Conservation (phyloP, 768 basidiomycete genomes). For the Dentipellis sp. region DNA sequence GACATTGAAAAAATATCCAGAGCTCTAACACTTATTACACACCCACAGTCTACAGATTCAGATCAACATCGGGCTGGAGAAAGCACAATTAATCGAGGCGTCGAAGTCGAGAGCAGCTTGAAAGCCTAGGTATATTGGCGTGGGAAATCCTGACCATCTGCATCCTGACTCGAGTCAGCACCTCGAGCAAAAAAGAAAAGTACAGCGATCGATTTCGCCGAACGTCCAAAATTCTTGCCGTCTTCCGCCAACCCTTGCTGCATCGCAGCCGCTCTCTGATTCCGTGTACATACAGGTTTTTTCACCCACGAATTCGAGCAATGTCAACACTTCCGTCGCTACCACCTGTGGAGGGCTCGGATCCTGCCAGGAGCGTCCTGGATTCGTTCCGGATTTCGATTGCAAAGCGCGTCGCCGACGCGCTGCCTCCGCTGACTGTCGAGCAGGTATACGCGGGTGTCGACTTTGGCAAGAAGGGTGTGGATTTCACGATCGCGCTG, state of each 20-base stretch:
- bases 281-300: not conserved
- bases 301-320: not conserved
- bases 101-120: too few species aligned
- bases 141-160: too few species aligned
- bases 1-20: too few species aligned
- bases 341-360: conserved; percentile 36
- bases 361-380: conserved; percentile 57
- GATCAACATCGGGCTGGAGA: too few species aligned
- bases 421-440: conserved; percentile 52
- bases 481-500: conserved; percentile 84
- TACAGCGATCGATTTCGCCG: not conserved
- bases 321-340: conserved; percentile 22
- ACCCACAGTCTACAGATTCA: too few species aligned
- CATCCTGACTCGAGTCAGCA: not conserved
- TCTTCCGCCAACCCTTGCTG: not conserved
- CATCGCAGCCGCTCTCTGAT: not conserved
- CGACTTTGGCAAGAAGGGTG: conserved; percentile 89
- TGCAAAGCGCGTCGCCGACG: conserved; percentile 60
- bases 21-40: too few species aligned
- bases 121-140: too few species aligned
- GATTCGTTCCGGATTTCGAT: conserved; percentile 80
- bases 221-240: not conserved
- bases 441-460: conserved; percentile 80
- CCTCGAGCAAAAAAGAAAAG: not conserved
- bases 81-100: too few species aligned